Conservation (phyloP, 441 rosid genomes). For the Omphalea diandra region DNA sequence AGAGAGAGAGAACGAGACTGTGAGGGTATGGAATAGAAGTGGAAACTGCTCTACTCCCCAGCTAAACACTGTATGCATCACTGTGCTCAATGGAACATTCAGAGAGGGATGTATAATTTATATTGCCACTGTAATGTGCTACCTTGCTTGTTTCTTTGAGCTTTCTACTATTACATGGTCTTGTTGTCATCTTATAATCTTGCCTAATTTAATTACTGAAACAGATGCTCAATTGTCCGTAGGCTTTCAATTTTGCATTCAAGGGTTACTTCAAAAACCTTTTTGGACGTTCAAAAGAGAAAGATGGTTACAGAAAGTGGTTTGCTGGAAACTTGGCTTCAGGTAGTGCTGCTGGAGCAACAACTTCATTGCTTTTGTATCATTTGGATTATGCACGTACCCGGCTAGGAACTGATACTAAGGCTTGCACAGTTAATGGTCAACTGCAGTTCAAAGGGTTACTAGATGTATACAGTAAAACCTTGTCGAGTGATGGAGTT, state of each 20-base stretch:
- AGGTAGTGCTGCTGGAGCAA: slow-evolving; percentile 98
- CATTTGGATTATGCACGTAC: slow-evolving; percentile 65
- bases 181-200: not conserved
- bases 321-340: slow-evolving; percentile 57
- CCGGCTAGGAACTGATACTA: slow-evolving; percentile 81
- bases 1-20: no score
- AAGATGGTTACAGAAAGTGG: slow-evolving; percentile 75
- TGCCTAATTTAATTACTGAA: slow-evolving; percentile 43
- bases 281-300: slow-evolving; percentile 74
- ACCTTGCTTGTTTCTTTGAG: not conserved
- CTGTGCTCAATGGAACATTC: not conserved
- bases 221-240: slow-evolving; percentile 56
- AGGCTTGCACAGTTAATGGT: slow-evolving; percentile 45
- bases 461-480: slow-evolving; percentile 73
- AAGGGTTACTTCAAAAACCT: slow-evolving; percentile 84
- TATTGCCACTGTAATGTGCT: not conserved
- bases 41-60: no score
- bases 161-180: not conserved
- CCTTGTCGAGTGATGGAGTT: slow-evolving; percentile 67
- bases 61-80: not conserved
- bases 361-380: slow-evolving; percentile 52
- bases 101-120: not conserved
- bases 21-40: no score
- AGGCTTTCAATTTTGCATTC: slow-evolving; percentile 98
- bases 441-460: slow-evolving; percentile 74